A percentile compares a stretch with the other conserved stretches of the same genome.
Conservation (phyloP, 2,329 filamentous ascomycete species). For the Endoconidiophora polonica region DNA sequence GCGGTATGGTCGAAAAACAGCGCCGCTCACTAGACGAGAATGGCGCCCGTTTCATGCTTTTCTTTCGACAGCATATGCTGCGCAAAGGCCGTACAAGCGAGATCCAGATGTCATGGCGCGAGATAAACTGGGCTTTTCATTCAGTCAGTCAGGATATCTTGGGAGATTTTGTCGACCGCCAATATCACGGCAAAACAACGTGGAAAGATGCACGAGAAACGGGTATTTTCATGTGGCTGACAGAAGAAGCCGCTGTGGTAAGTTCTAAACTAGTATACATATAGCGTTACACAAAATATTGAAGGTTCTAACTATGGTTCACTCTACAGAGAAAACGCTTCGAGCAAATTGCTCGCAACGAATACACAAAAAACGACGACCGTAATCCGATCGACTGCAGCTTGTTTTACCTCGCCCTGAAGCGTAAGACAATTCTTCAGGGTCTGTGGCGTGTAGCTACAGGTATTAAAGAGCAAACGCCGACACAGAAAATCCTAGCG, state of each 20-base stretch:
- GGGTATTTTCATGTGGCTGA: slow-evolving; percentile 90
- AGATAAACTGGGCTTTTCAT: slow-evolving; percentile 76
- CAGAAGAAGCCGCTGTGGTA: slow-evolving; percentile 60
- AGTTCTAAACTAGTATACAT: slow-evolving; percentile 18
- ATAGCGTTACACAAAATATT: background rate
- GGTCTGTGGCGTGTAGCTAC: slow-evolving; percentile 89
- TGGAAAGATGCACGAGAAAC: slow-evolving; percentile 78
- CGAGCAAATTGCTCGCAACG: slow-evolving; percentile 77
- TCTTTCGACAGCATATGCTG: slow-evolving; percentile 67
- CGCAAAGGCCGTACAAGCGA: slow-evolving; percentile 48
- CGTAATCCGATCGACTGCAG: slow-evolving; percentile 86
- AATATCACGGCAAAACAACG: slow-evolving; percentile 61
- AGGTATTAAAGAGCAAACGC: slow-evolving; percentile 72
- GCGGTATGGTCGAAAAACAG: slow-evolving; percentile 70
- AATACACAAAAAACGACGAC: slow-evolving; percentile 75
- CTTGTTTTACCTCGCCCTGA: slow-evolving; percentile 77
- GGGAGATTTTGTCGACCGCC: slow-evolving; percentile 61
- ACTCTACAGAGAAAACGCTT: slow-evolving; percentile 30
- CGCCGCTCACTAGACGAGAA: slow-evolving; percentile 82
- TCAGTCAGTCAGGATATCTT: slow-evolving; percentile 80
- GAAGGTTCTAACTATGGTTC: background rate
- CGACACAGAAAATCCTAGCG: slow-evolving; percentile 64
- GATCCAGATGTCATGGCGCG: slow-evolving; percentile 54
- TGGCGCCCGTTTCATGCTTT: slow-evolving; percentile 71
- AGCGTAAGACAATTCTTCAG: slow-evolving; percentile 78